Evolutionary conservation across 2,329 filamentous ascomycete genomes (phyloP), one percentile per base, ranked within the genome.

Genomic region (Chaetomiaceae sp.): DNA sequence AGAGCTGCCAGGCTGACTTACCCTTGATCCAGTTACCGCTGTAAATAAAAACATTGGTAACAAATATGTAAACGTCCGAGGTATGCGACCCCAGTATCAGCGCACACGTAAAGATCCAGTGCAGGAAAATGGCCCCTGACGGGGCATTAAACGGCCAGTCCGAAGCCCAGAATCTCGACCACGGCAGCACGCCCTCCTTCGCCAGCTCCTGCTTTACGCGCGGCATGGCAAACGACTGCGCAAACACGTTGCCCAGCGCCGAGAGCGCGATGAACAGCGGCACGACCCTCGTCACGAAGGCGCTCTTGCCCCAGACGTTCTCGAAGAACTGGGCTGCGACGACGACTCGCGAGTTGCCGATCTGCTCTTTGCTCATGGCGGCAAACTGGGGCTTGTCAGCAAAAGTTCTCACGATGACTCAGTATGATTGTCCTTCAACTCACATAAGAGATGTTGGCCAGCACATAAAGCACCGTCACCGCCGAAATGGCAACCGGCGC

Each of bases 371-470:
- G 31, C 54, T 61, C 59, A 66, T 66, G 38, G 64, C 65, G 31
- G 65, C 63, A 47, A 66, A 66, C 62, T 65, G 44, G 4, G 7
- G 31, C 17, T 38, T n/a, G 29, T 50, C 36, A 57, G 36, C 20
- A 23, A 29, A 17, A 9, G 12, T n/a, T n/a, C n/a, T n/a, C 19
- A 15, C 15, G 8, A 14, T 2, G 29, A 19, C 9, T 17, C 8
- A 33, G 11, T 12, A 20, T 23, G 3, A 9, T 3, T 23, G 11
- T 9, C 11, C 9, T 38, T 25, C 8, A 31, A 50, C 65, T 63
- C 54, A 71, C 67, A 48, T 70, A 71, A 5, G 68, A 65, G 33
- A 70, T 62, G 36, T 71, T 71, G 25, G 69, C 67, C 37, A 72
- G 58, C 11, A 72, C 55, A 54, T 71, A 72, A 4, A 72, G 60